Percentiles rank a stretch among this genome's conserved stretches.
phyloP scores from a whole-genome alignment of 352 stramenopile species.

The Phytophthora boehmeriae region DNA sequence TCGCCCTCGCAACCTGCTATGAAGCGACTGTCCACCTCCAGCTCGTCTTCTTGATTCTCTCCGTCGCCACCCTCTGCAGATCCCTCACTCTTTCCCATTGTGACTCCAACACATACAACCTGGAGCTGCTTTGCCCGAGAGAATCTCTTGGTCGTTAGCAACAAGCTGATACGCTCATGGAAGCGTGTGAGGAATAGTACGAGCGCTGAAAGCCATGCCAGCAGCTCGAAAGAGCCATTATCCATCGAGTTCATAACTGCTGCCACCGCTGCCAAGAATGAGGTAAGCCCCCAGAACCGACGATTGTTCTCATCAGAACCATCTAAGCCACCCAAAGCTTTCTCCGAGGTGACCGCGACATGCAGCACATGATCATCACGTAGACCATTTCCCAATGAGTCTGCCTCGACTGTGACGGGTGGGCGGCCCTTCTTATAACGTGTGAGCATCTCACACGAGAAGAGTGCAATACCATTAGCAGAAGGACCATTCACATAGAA shows the following conservation, averaged over 20 bases:
- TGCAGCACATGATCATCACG: slow-evolving; percentile 48
- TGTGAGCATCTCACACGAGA: slow-evolving; percentile 61
- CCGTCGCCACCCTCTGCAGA: slow-evolving; percentile 30
- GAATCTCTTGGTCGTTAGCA: slow-evolving; percentile 57
- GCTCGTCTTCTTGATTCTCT: slow-evolving; percentile 33
- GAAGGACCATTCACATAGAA: slow-evolving; percentile 73
- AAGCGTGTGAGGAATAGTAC: slow-evolving; percentile 62
- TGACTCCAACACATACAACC: slow-evolving; percentile 47
- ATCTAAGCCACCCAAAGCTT: slow-evolving; percentile 19
- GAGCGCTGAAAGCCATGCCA: slow-evolving; percentile 56
- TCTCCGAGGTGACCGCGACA: slow-evolving; percentile 45
- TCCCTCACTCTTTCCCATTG: slow-evolving; percentile 51
- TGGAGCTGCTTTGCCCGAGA: slow-evolving; percentile 40
- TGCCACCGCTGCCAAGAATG: slow-evolving; percentile 46
- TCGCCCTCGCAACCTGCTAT: slow-evolving; percentile 73
- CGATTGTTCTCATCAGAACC: slow-evolving; percentile 35
- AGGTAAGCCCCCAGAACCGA: slow-evolving; percentile 53
- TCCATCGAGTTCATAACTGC: slow-evolving; percentile 48
- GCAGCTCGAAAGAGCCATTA: slow-evolving; percentile 49
- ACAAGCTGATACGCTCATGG: slow-evolving; percentile 56
- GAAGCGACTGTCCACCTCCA: slow-evolving; percentile 63
- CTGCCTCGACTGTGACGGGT: slow-evolving; percentile 48
- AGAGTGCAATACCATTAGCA: slow-evolving; percentile 60
- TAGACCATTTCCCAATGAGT: slow-evolving; percentile 41
- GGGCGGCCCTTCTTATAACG: slow-evolving; percentile 23